Base-by-base conservation (phyloP, 306 rosid species). In the Cicer pinnatifidum region DNA sequence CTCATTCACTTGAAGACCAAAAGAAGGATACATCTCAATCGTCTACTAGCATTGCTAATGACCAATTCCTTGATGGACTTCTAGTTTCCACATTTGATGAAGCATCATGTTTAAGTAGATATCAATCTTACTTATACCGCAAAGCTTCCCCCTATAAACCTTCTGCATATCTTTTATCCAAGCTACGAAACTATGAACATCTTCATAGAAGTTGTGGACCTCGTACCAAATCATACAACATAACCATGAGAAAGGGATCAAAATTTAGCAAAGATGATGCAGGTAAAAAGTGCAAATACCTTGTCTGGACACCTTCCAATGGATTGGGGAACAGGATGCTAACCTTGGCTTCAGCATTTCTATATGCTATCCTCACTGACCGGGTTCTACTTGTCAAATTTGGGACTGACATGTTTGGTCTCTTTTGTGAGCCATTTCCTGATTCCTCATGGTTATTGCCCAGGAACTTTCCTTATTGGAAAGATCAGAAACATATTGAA, bases 241-340 rank as follows among this genome's bases (percentile, higher is more conserved):
- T 46, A 79, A 75, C 86, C 62, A 69, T 87, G 84, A 68, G 10
- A 61, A 75, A 69, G 76, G 77, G 67, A 9, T 38, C 80, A 51
- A 81, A 63, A 41, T 77, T 81, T 23, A 82, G 81, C 60, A 75
- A 69, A 50, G 52, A 6, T 6, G 33, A 20, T 15, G 80, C 76
- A 6, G 15, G 74, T 53, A 62, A 35, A 6, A 86, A 69, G 16
- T 91, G 97, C 71, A 86, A 84, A 40, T 91, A 91, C 72, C 80
- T 89, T 81, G 89, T 87, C 16, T 91, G 94, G 92, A 79, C 78
- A 11, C 69, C 81, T 74, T 62, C 66, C 50, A 87, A 90, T 82
- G 96, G 93, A 75, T 84, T 90, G 76, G 96, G 96, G 67, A 88
- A 90, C 83, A 88, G 96, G 73, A 88, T 90, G 69, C 7, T 88